Base-by-base conservation (phyloP, 78 protist species). In the Dictyostelium brefeldianum region DNA sequence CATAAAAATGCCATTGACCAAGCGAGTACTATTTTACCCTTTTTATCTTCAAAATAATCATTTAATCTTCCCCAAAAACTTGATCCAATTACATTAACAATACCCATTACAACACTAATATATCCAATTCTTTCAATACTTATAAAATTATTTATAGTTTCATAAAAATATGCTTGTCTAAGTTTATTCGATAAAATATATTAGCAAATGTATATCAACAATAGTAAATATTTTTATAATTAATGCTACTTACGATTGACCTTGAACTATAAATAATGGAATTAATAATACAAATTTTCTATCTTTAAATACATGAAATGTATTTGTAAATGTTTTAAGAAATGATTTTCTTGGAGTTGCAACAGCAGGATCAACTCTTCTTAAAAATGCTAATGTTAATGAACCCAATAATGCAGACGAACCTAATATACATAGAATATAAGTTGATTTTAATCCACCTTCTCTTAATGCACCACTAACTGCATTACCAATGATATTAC, bases 401-500 rank as follows among this genome's bases (percentile, higher is more conserved):
- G 46, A 43, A 46, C 90, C 90, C 31, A 70, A 18, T 9, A 47
- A 3, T 51, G 81, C 36, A 22, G 36, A 4, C 2, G 70, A 50
- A 67, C 81, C 80, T 10, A 83, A 71, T 25, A 71, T 53, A 3
- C 18, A 27, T 22, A 83, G 50, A 7, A 54, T 53, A 15, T 17
- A 15, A 8, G 69, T 71, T 15, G 57, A 36, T 4, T 46, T 6
- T 0, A 83, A 11, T 36, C 36, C 25, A 15, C 5, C 10, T 31
- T 31, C 36, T 31, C 25, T 43, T 7, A 83, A 71, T 1, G 56
- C n/a, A 70, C 90, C 90, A 51, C 79, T 67, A 4, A 70, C 4
- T 4, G 75, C 81, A 84, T 84, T 84, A 20, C 91, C 91, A 20
- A 31, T 22, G 29, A 84, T 84, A 57, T 50, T 71, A 46, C 91